Conservation (phyloP, 108 stramenopile species). For the Skeletonema menzelii region DNA sequence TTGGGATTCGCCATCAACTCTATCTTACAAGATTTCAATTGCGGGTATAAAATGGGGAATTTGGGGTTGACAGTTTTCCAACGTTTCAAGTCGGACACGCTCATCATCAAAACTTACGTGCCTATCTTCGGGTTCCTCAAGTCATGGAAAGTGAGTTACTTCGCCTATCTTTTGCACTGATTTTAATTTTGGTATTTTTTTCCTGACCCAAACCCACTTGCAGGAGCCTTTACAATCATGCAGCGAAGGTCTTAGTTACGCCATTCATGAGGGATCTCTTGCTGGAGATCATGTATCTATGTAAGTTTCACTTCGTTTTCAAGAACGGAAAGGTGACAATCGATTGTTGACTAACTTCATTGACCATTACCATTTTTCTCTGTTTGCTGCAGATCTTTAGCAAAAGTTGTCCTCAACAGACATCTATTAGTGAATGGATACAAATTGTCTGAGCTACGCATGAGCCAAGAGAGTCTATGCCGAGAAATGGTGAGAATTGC, state of each 20-base stretch:
- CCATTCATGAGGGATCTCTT: neutral
- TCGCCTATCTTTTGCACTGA: neutral
- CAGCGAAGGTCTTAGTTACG: neutral
- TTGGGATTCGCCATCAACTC: slow-evolving; percentile 3
- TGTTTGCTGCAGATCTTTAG: neutral
- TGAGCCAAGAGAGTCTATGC: neutral
- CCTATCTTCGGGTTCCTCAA: neutral
- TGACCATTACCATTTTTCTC: neutral
- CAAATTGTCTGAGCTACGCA: slow-evolving; percentile 1
- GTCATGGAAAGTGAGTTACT: neutral
- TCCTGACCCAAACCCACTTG: neutral
- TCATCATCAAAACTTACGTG: neutral
- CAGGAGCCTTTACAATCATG: neutral
- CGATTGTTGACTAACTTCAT: neutral
- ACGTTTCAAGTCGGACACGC: neutral
- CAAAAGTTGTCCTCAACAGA: neutral
- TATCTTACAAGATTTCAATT: neutral
- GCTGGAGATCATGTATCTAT: neutral
- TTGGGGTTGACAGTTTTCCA: neutral
- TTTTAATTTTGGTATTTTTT: neutral
- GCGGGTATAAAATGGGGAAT: neutral
- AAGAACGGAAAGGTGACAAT: neutral
- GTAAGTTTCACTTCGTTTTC: neutral
- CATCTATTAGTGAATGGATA: neutral
- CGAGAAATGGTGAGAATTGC: slow-evolving; percentile 1